A percentile compares a stretch with the other conserved stretches of the same genome.
phyloP scores from a whole-genome alignment of 108 stramenopile species.

The Skeletonema marinoi region DNA sequence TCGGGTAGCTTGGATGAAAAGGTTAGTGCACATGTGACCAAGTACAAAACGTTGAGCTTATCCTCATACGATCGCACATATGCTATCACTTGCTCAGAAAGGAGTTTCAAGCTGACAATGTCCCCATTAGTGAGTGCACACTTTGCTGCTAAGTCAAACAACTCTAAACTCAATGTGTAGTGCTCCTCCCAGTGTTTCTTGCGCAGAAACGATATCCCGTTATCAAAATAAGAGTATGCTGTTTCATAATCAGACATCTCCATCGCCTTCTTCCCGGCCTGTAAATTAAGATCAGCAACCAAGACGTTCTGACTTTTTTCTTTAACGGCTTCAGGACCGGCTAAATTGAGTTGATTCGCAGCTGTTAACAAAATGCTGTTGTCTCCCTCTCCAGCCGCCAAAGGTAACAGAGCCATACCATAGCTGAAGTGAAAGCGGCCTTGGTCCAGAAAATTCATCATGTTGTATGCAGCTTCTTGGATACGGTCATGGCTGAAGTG shows the following conservation, averaged over 20 bases:
- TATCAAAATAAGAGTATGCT: no score
- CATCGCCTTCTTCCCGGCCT: slow-evolving; percentile 34
- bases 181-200: no score
- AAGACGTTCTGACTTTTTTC: not conserved
- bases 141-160: not conserved
- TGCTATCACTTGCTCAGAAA: no score
- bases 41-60: slow-evolving; percentile 1
- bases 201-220: no score
- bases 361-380: slow-evolving; percentile 19
- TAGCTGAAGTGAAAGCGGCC: not conserved
- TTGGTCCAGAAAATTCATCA: not conserved
- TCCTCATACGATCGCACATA: slow-evolving; percentile 1
- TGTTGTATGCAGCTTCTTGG: slow-evolving; percentile 7
- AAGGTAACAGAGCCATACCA: slow-evolving; percentile 3
- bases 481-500: no score
- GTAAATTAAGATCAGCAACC: slow-evolving; percentile 13
- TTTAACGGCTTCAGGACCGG: slow-evolving; percentile 5
- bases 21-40: not conserved
- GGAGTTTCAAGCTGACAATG: no score
- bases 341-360: slow-evolving; percentile 24
- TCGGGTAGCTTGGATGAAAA: slow-evolving; percentile 5
- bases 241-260: slow-evolving; percentile 14
- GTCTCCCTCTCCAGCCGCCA: not conserved
- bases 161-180: no score
- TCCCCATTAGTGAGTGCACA: slow-evolving; percentile 5